A percentile compares a stretch with the other conserved stretches of the same genome.
These are phyloP conservation scores for Boletus sp. DNA, from an alignment of 1,284 basidiomycete genomes.

Conservation along the genomic window DNA sequence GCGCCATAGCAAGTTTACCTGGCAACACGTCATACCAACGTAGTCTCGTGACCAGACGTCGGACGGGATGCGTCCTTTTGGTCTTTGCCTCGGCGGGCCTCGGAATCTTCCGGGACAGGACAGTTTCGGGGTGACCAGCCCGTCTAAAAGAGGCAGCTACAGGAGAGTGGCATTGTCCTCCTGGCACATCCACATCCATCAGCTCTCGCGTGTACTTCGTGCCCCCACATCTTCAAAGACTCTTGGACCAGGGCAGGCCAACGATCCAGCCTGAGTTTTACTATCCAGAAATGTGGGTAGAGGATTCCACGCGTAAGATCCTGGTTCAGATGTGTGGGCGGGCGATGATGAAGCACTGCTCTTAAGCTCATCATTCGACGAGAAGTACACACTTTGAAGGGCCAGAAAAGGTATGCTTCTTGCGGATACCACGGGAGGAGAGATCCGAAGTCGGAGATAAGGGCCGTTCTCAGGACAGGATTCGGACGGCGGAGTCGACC, in stretches of 20 bases:
- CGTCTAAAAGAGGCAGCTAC: too few relatives aligned
- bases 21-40: too few relatives aligned
- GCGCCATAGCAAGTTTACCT: too few relatives aligned
- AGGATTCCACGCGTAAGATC: conserved; percentile 10
- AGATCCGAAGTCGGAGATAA: conserved; percentile 28
- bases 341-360: conserved; percentile 31
- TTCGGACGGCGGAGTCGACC: too few relatives aligned
- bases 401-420: conserved; percentile 26
- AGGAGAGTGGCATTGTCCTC: too few relatives aligned
- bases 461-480: too few relatives aligned
- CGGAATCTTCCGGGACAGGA: too few relatives aligned
- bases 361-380: conserved; percentile 27
- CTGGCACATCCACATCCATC: conserved; percentile 33
- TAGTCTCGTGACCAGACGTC: too few relatives aligned
- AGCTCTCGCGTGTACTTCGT: conserved; percentile 17
- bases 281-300: conserved; percentile 23
- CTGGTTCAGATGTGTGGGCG: conserved; percentile 27
- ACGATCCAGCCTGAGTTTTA: conserved; percentile 33
- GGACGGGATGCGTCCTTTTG: too few relatives aligned
- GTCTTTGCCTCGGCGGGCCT: too few relatives aligned
- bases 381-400: conserved; percentile 28
- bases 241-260: conserved; percentile 35
- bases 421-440: conserved; percentile 18
- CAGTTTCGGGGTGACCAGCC: too few relatives aligned
- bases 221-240: conserved; percentile 37